Conservation (phyloP, 2,329 filamentous ascomycete species). For the Hortaea sp. region DNA sequence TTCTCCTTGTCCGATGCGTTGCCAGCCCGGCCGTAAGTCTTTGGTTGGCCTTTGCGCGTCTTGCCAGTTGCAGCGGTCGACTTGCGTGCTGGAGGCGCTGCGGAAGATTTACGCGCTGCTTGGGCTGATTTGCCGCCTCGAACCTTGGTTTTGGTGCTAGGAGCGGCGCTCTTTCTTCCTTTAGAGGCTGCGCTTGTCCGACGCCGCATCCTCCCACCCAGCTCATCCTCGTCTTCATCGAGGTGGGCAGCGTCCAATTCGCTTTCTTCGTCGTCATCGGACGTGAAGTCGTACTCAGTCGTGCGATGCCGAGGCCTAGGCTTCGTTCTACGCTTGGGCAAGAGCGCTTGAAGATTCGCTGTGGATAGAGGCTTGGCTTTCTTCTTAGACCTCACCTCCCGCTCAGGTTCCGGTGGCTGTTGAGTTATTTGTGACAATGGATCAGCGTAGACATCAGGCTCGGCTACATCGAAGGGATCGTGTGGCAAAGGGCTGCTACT, state of each 20-base stretch:
- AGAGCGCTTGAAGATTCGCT: constrained; percentile 33
- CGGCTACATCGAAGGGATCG: constrained; percentile 1
- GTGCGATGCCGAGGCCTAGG: constrained; percentile 13
- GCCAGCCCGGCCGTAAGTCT: constrained; percentile 21
- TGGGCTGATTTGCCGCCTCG: constrained; percentile 5
- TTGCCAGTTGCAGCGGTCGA: constrained; percentile 2
- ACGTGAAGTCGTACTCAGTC: constrained; percentile 32
- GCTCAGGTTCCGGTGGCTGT: background rate
- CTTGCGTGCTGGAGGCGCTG: constrained; percentile 6
- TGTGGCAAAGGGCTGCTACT: constrained; percentile 29
- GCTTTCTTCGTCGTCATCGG: constrained; percentile 20
- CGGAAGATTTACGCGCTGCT: constrained; percentile 5
- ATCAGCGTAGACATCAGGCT: constrained; percentile 2
- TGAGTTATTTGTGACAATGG: constrained; percentile 1
- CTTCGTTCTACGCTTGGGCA: constrained; percentile 31
- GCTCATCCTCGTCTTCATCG: constrained; percentile 34
- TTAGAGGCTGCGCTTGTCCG: constrained; percentile 12
- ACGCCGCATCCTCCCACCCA: constrained; percentile 16
- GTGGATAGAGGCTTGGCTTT: constrained; percentile 27
- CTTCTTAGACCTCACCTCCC: constrained; percentile 12
- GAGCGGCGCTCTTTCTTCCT: constrained; percentile 5
- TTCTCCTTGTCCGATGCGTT: constrained; percentile 34
- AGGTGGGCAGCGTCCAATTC: constrained; percentile 12
- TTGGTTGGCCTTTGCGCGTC: constrained; percentile 8
- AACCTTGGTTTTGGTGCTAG: constrained; percentile 10